Percentiles rank a stretch among this genome's conserved stretches.
These are phyloP conservation scores for Vickermania spadyakhi DNA, from an alignment of 208 protist species.

Conservation along the genomic window DNA sequence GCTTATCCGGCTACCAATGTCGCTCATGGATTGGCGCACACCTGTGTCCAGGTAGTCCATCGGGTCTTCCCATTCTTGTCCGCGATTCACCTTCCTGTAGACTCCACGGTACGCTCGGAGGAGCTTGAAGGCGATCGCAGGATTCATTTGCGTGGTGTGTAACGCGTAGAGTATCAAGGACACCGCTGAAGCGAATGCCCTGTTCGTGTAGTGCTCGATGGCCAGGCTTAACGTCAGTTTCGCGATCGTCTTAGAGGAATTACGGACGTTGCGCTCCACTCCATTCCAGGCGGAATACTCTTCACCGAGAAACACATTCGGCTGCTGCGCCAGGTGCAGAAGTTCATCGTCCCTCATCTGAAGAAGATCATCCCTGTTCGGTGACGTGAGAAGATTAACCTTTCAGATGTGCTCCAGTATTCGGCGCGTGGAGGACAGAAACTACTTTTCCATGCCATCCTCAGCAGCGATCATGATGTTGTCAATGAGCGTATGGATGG, in stretches of 20 bases:
- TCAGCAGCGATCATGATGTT: background rate
- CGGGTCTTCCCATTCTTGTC: background rate
- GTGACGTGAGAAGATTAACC: constrained; percentile 1
- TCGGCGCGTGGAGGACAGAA: background rate
- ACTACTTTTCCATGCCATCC: background rate
- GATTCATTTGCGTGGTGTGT: constrained; percentile 1
- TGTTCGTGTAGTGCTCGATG: background rate
- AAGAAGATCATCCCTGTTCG: background rate
- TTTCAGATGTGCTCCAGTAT: background rate
- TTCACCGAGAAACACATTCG: constrained; percentile 1
- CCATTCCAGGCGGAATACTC: constrained; percentile 1
- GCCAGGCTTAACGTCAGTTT: background rate
- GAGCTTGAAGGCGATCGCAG: no score
- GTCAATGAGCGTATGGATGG: background rate
- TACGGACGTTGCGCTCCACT: background rate
- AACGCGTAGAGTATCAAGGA: background rate
- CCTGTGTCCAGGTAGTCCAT: background rate
- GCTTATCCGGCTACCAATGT: no score
- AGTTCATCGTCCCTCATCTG: constrained; percentile 1
- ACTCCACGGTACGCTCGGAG: no score
- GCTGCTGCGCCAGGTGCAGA: background rate
- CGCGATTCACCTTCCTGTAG: background rate
- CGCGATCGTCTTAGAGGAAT: constrained; percentile 1
- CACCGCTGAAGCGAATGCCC: background rate
- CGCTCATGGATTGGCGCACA: no score